Evolutionary conservation across 768 basidiomycete species (phyloP), one percentile per base, ranked within the genome.

Genomic region (Tulasnella sp.): DNA sequence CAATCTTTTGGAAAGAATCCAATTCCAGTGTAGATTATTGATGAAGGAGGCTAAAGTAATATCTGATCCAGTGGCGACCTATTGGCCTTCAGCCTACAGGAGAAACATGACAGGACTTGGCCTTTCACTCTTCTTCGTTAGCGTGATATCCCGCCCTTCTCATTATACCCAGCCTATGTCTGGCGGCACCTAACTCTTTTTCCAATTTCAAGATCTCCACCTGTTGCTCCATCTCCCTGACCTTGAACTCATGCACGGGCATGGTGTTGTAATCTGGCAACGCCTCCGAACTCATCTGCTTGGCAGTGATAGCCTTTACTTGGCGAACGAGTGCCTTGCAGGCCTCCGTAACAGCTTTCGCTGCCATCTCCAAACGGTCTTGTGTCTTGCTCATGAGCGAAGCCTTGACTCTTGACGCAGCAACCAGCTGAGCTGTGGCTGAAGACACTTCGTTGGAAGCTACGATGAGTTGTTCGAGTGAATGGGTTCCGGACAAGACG

Each of bases 401-500:
- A 4, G 92, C 90, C 70, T 98, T 99, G 62, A 99, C 95, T 50
- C 95, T 81, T 9, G 92, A 96, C 5, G 95, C 95, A 22, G 95
- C 95, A 39, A 99, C 95, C 45, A 99, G 81, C 66, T 99, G 95
- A 13, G 95, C 95, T 1, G 95, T 99, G 2, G 95, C 83, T 45
- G 81, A 89, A 2, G 92, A 89, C 35, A 99, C 95, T 65, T 96
- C 95, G 67, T 98, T 98, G 33, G 95, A 99, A n/a, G 95, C 87
- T 53, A 98, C 95, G 62, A 99, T 98, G 58, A 99, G 83, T 67
- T 99, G 95, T 68, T 98, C 95, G 53, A 96, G 75, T 27, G 92
- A 91, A 65, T 98, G 90, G 13, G 90, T 92, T 10, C 93, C 95
- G 0, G 87, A 90, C 56, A 98, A 74, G 37, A 99, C 93, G 53